Percentiles rank a stretch among this genome's conserved stretches.
Conservation (phyloP, 352 stramenopile genomes). For the Phytophthora quininea region DNA sequence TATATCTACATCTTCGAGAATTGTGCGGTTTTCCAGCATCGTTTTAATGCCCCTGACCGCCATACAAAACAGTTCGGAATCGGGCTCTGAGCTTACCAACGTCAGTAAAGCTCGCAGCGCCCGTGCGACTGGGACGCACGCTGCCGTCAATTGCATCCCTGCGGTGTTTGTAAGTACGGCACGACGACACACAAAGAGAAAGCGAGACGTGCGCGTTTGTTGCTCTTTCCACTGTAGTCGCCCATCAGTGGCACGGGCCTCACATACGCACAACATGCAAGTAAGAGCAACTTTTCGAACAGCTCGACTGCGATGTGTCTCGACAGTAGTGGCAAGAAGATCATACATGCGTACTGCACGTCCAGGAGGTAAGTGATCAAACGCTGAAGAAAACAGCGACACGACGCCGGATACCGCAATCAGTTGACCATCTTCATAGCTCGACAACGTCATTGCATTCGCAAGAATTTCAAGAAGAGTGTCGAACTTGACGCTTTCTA, state of each 20-base stretch:
- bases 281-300: constrained; percentile 68
- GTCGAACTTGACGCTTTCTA: constrained; percentile 87
- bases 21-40: constrained; percentile 84
- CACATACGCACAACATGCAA: constrained; percentile 76
- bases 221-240: constrained; percentile 74
- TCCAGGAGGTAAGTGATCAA: constrained; percentile 75
- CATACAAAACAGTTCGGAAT: constrained; percentile 75
- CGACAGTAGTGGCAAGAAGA: constrained; percentile 64
- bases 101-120: constrained; percentile 72
- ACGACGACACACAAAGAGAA: constrained; percentile 65
- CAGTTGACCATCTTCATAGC: constrained; percentile 71
- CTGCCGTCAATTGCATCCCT: constrained; percentile 38
- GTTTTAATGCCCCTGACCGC: constrained; percentile 67
- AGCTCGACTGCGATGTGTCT: constrained; percentile 66
- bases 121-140: constrained; percentile 64
- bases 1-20: constrained; percentile 86
- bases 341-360: constrained; percentile 84
- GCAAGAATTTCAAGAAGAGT: constrained; percentile 79
- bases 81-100: constrained; percentile 75
- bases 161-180: constrained; percentile 38
- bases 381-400: constrained; percentile 79
- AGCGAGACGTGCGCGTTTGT: constrained; percentile 75
- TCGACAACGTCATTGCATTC: constrained; percentile 67
- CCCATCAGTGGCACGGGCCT: constrained; percentile 60
- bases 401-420: constrained; percentile 63